A percentile compares a stretch with the other conserved stretches of the same genome.
phyloP scores from a whole-genome alignment of 345 rosid species.

The Populus deltoides region DNA sequence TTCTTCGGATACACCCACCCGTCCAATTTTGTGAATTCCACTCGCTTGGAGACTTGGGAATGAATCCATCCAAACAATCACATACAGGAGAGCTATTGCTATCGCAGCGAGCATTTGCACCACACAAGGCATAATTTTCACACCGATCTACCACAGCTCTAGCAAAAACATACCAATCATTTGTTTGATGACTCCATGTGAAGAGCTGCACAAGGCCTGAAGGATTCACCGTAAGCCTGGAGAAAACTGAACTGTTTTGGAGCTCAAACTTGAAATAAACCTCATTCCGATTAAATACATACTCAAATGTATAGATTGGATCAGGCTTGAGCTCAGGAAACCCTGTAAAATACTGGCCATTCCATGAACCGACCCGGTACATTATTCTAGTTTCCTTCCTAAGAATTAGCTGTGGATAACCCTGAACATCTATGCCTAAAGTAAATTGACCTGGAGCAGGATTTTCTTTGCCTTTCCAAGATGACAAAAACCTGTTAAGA shows the following conservation, averaged over 20 bases:
- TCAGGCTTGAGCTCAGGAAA: not conserved
- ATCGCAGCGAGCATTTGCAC: not conserved
- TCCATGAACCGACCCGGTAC: not conserved
- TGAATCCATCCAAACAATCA: not conserved
- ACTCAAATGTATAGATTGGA: not conserved
- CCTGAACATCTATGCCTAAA: not conserved
- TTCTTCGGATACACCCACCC: not conserved
- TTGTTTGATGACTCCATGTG: not conserved
- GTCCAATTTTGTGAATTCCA: not conserved
- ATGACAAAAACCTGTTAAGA: not conserved
- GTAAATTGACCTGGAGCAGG: not conserved
- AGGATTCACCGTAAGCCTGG: not conserved
- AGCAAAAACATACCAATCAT: not conserved
- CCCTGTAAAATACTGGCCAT: not conserved
- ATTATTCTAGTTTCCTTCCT: not conserved
- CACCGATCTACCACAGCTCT: not conserved
- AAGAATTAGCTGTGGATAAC: not conserved
- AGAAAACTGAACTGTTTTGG: not conserved
- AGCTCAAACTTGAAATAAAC: not conserved
- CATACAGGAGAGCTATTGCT: not conserved
- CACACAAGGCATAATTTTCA: not conserved
- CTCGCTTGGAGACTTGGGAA: not conserved
- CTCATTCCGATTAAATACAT: not conserved
- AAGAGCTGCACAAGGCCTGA: not conserved
- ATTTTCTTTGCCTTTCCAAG: not conserved